Conservation (phyloP, 139 green algal genomes). For the Dunaliella sp. region DNA sequence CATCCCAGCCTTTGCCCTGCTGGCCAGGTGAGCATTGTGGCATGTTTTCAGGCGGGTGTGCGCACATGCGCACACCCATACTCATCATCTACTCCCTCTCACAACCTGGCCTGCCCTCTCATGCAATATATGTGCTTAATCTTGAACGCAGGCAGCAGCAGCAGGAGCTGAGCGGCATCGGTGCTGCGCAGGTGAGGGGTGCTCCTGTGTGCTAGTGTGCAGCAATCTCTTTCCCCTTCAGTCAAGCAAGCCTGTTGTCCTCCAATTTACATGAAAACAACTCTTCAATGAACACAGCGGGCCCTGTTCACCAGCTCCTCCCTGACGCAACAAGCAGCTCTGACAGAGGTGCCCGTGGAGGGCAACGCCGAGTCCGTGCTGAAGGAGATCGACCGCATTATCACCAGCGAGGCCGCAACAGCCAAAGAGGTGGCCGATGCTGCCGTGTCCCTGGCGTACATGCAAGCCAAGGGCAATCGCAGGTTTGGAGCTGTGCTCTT, state of each 20-base stretch:
- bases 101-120: no score
- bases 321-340: background rate
- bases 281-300: no score
- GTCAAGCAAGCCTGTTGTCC: no score
- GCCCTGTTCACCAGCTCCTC: background rate
- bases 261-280: no score
- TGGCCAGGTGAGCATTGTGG: background rate
- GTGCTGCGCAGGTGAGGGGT: no score
- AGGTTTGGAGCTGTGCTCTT: constrained; percentile 23
- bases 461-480: constrained; percentile 48
- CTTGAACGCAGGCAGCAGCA: background rate
- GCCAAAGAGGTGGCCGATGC: constrained; percentile 53
- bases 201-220: no score
- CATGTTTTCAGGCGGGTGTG: no score
- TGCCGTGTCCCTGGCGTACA: constrained; percentile 47
- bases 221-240: no score
- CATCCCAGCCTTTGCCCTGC: background rate
- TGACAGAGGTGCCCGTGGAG: constrained; percentile 17
- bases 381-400: constrained; percentile 19
- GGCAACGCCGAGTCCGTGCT: constrained; percentile 19
- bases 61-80: no score
- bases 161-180: no score
- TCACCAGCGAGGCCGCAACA: constrained; percentile 6
- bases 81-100: no score
- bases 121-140: background rate